A percentile compares a stretch with the other conserved stretches of the same genome.
Evolutionary conservation across 306 rosid genomes (phyloP).

Genomic region (Cicer bijugum): DNA sequence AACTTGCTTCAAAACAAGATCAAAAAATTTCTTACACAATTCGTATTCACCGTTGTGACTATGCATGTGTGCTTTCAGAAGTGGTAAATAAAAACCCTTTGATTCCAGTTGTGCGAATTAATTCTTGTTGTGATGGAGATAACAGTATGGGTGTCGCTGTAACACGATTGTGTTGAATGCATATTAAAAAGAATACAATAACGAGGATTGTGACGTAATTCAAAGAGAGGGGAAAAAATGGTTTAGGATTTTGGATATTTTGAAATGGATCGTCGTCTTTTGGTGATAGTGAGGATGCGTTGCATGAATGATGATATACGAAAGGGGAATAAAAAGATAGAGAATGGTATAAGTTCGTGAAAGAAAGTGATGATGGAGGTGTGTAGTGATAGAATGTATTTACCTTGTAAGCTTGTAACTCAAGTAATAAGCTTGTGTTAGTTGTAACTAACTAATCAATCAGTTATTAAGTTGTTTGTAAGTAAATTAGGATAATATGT

Average conservation of each 20-base stretch:
- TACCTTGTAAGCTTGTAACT: too few species aligned
- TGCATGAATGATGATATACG: constrained; percentile 39
- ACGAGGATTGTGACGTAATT: constrained; percentile 58
- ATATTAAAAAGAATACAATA: constrained; percentile 59
- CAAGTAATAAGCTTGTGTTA: too few species aligned
- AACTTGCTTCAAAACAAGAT: constrained; percentile 56
- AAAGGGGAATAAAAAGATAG: too few species aligned
- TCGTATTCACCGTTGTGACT: constrained; percentile 52
- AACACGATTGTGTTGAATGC: constrained; percentile 48
- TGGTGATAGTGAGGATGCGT: constrained; percentile 36
- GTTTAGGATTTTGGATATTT: constrained; percentile 47
- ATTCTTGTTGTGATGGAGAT: constrained; percentile 35
- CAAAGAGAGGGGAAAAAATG: constrained; percentile 50
- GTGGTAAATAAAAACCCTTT: constrained; percentile 61
- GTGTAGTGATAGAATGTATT: too few species aligned
- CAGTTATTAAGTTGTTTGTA: too few species aligned
- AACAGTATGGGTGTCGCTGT: constrained; percentile 44
- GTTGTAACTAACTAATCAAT: too few species aligned
- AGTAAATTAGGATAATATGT: too few species aligned
- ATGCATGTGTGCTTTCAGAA: constrained; percentile 74
- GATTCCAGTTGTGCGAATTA: constrained; percentile 49
- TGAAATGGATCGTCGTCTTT: constrained; percentile 11
- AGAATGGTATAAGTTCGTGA: too few species aligned
- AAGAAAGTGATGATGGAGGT: too few species aligned
- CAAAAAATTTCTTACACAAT: constrained; percentile 59